Conservation (phyloP, 2,329 filamentous ascomycete genomes). For the Triangularia setosa region DNA sequence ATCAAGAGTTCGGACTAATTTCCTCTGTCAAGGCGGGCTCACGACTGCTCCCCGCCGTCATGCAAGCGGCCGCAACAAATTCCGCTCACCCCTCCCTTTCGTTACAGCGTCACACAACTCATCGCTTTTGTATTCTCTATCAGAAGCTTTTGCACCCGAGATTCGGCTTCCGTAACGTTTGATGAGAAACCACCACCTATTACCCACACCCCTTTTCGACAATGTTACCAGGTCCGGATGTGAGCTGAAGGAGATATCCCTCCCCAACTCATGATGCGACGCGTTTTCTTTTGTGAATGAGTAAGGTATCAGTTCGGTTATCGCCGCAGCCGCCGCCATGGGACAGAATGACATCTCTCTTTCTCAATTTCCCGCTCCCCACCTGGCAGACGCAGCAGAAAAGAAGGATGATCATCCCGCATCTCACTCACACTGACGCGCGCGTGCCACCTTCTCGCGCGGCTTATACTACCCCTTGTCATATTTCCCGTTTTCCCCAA, state of each 20-base stretch:
- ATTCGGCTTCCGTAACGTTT: neutral
- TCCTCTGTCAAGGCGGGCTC: neutral
- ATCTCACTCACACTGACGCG: neutral
- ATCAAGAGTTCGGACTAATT: neutral
- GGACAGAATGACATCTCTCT: neutral
- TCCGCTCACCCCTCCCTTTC: neutral
- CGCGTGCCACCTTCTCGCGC: neutral
- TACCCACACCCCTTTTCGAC: neutral
- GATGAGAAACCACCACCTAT: no score
- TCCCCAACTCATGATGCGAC: neutral
- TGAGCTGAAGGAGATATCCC: neutral
- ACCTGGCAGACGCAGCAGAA: neutral
- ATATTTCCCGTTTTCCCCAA: neutral
- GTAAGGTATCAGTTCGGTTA: neutral
- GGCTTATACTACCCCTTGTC: neutral
- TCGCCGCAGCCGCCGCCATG: neutral
- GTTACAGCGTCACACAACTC: neutral
- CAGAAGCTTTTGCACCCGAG: neutral
- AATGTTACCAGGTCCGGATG: neutral
- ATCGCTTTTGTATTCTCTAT: neutral
- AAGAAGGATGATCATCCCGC: neutral
- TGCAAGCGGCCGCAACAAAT: constrained; percentile 10
- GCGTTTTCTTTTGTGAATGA: neutral
- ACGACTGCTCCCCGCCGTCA: neutral
- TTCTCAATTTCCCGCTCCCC: neutral